Conservation (phyloP, 768 basidiomycete genomes). For the Lentinula sp. region DNA sequence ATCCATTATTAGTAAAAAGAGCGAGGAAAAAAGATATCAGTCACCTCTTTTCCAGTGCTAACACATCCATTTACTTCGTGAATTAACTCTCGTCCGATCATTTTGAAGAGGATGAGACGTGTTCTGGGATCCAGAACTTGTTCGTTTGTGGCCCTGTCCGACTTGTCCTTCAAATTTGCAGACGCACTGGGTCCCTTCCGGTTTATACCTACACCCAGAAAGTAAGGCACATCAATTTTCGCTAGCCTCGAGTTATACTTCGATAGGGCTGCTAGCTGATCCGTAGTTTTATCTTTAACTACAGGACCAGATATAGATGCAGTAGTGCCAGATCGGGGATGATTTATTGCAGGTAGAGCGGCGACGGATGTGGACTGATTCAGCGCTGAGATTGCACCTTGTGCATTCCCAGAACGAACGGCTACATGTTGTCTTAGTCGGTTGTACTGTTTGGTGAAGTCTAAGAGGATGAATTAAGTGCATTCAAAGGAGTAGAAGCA, state of each 20-base stretch:
- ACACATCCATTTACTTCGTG: slow-evolving; percentile 94
- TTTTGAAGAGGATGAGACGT: slow-evolving; percentile 88
- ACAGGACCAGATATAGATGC: slow-evolving; percentile 15
- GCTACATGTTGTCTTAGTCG: slow-evolving; percentile 88
- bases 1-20: background rate
- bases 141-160: slow-evolving; percentile 93
- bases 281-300: slow-evolving; percentile 55
- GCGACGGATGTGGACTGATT: slow-evolving; percentile 47
- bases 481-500: slow-evolving; percentile 11
- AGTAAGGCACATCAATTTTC: slow-evolving; percentile 71
- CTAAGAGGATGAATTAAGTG: slow-evolving; percentile 31
- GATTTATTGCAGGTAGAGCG: slow-evolving; percentile 66
- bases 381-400: slow-evolving; percentile 48
- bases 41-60: slow-evolving; percentile 95
- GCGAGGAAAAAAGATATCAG: slow-evolving; percentile 11
- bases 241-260: slow-evolving; percentile 74
- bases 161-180: slow-evolving; percentile 91
- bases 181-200: slow-evolving; percentile 87
- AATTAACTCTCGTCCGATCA: slow-evolving; percentile 87
- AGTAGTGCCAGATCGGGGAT: slow-evolving; percentile 38
- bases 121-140: slow-evolving; percentile 98
- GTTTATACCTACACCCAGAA: slow-evolving; percentile 71
- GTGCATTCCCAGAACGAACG: slow-evolving; percentile 67
- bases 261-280: slow-evolving; percentile 68
- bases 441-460: slow-evolving; percentile 99